These are phyloP conservation scores for Monosporozyma servazzii DNA, from an alignment of 805 yeast genomes.

Conservation along the genomic window DNA sequence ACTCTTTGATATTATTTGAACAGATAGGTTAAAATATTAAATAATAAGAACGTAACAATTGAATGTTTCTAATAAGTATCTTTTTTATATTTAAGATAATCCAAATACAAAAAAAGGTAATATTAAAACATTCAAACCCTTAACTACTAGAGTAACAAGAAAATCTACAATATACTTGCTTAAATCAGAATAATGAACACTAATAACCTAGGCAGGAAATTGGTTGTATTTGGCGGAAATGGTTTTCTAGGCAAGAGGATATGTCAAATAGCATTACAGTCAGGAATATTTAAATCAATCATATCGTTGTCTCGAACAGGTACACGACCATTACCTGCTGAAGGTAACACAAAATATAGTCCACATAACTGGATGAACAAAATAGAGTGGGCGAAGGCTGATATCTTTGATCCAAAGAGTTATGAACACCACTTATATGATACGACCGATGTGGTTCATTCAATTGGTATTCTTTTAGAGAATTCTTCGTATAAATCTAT, in stretches of 20 bases:
- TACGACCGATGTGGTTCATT: conserved; percentile 61
- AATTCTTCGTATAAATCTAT: conserved; percentile 51
- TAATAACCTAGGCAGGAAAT: conserved; percentile 11
- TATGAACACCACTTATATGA: conserved; percentile 29
- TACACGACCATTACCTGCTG: conserved; percentile 32
- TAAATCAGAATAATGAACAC: background rate
- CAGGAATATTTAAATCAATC: conserved; percentile 50
- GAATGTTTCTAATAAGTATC: too few species aligned
- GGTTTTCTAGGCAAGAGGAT: conserved; percentile 73
- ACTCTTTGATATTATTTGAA: too few species aligned
- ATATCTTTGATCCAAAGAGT: conserved; percentile 55
- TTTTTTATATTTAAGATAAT: too few species aligned
- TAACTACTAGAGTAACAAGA: background rate
- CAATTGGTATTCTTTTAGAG: conserved; percentile 70
- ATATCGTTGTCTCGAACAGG: conserved; percentile 64
- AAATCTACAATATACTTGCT: background rate
- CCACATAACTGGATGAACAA: conserved; percentile 39
- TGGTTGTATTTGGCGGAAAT: conserved; percentile 77
- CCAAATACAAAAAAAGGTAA: too few species aligned
- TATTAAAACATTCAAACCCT: too few species aligned
- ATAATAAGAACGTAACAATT: too few species aligned
- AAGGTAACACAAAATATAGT: conserved; percentile 19
- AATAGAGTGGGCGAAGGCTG: conserved; percentile 59
- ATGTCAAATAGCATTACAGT: conserved; percentile 54
- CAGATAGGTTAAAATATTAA: too few species aligned